Conservation (phyloP, 2,329 filamentous ascomycete species). For the Colletotrichum godetiae region DNA sequence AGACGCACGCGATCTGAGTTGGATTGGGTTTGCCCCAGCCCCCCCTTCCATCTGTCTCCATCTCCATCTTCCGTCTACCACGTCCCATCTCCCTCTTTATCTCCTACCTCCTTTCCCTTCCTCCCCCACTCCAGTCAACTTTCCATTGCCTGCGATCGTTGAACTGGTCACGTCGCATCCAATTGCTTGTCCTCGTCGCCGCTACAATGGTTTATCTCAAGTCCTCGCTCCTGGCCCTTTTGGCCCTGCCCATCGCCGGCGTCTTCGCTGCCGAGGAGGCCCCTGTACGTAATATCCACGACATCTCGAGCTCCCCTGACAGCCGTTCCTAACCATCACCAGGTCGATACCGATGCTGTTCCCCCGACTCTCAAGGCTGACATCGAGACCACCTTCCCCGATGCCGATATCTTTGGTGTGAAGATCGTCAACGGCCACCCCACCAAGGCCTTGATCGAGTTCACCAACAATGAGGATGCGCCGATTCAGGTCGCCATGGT, state of each 20-base stretch:
- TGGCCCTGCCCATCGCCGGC: slow-evolving; percentile 76
- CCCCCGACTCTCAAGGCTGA: slow-evolving; percentile 66
- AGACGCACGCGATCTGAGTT: slow-evolving; percentile 13
- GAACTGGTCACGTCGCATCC: slow-evolving; percentile 31
- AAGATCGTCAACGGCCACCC: slow-evolving; percentile 94
- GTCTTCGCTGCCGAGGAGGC: slow-evolving; percentile 68
- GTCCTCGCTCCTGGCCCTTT: slow-evolving; percentile 76
- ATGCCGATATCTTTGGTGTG: slow-evolving; percentile 89
- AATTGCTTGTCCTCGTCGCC: slow-evolving; percentile 17
- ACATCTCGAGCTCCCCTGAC: background rate
- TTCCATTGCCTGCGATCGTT: slow-evolving; percentile 45
- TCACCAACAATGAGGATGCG: slow-evolving; percentile 84
- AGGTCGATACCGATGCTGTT: slow-evolving; percentile 39
- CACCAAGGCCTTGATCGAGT: slow-evolving; percentile 83
- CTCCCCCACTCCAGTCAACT: slow-evolving; percentile 1
- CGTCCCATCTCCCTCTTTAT: background rate
- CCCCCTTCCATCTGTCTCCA: slow-evolving; percentile 1
- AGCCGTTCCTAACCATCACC: slow-evolving; percentile 24
- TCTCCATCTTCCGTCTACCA: background rate
- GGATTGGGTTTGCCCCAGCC: slow-evolving; percentile 3
- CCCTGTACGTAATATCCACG: slow-evolving; percentile 56
- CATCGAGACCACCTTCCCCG: slow-evolving; percentile 71
- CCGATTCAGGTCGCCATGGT: slow-evolving; percentile 82
- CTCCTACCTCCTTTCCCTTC: background rate
- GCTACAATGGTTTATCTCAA: slow-evolving; percentile 78